These are phyloP conservation scores for Celoporthe dispersa DNA, from an alignment of 2,329 filamentous ascomycete species.

Conservation along the genomic window DNA sequence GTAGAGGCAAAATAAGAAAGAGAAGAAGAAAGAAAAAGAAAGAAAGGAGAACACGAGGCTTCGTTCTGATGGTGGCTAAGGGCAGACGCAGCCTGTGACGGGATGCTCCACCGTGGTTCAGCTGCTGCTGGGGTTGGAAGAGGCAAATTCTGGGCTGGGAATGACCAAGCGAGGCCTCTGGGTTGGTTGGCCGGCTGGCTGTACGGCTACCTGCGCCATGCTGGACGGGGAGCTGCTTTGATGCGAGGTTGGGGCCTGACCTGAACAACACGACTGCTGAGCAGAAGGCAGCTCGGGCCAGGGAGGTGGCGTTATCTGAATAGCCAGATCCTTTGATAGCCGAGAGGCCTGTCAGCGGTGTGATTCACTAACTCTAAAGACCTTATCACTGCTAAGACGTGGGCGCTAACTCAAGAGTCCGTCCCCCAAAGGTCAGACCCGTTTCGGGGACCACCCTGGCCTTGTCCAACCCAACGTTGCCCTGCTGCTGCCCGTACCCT, in stretches of 20 bases:
- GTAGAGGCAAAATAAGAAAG: too few species aligned
- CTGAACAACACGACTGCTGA: not conserved
- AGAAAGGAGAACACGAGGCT: not conserved
- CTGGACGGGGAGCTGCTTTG: not conserved
- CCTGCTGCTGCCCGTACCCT: constrained; percentile 3
- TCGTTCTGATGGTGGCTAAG: not conserved
- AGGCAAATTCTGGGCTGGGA: constrained; percentile 4
- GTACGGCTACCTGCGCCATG: not conserved
- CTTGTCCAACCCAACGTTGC: not conserved
- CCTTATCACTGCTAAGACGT: not conserved
- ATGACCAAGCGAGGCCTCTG: constrained; percentile 9
- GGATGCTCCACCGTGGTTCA: not conserved
- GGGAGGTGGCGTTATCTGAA: not conserved
- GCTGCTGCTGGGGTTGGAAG: not conserved
- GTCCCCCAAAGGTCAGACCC: constrained; percentile 7
- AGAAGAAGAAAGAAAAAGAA: not conserved
- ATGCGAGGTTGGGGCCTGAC: not conserved
- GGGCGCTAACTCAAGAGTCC: constrained; percentile 6
- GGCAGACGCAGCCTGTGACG: not conserved
- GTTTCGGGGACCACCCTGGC: constrained; percentile 21
- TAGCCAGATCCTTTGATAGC: not conserved
- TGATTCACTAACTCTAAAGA: not conserved
- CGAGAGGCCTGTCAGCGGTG: not conserved
- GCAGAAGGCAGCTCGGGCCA: not conserved
- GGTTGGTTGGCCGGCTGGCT: not conserved